A percentile compares a stretch with the other conserved stretches of the same genome.
phyloP scores from a whole-genome alignment of 1,139 yeast genomes.

The Kurtzmaniella quercitrusa region DNA sequence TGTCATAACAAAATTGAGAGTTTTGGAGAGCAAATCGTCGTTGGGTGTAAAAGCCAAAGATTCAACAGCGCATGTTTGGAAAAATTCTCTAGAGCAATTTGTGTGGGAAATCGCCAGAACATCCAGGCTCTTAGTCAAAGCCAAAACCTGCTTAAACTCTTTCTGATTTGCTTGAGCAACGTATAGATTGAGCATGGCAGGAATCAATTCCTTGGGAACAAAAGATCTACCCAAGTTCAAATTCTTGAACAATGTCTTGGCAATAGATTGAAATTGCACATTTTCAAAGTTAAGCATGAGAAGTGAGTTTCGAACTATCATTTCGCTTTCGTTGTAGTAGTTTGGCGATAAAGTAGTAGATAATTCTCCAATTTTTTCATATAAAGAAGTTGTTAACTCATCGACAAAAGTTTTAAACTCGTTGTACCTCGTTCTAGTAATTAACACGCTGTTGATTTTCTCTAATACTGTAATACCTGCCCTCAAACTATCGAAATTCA shows the following conservation, averaged over 20 bases:
- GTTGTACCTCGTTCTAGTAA: constrained; percentile 24
- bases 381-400: constrained; percentile 13
- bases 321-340: constrained; percentile 23
- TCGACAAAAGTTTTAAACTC: constrained; percentile 16
- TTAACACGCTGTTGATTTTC: constrained; percentile 23
- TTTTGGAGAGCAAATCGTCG: constrained; percentile 43
- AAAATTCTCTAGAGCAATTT: constrained; percentile 23
- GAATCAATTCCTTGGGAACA: constrained; percentile 43
- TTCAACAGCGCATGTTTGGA: constrained; percentile 52
- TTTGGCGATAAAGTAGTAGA: constrained; percentile 10
- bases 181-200: constrained; percentile 30
- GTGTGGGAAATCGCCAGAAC: constrained; percentile 31
- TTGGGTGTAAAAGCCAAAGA: constrained; percentile 47
- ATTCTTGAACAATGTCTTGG: constrained; percentile 37
- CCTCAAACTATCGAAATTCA: constrained; percentile 24
- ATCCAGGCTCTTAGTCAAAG: constrained; percentile 47
- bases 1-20: constrained; percentile 50
- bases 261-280: constrained; percentile 26
- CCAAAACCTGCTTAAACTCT: constrained; percentile 54
- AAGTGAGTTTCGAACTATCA: constrained; percentile 36
- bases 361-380: constrained; percentile 22
- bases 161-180: constrained; percentile 34
- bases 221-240: constrained; percentile 46
- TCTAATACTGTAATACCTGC: constrained; percentile 30
- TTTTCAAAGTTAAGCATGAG: constrained; percentile 29